Conservation (phyloP, 2,329 filamentous ascomycete species). For the Lasiodiplodia sp. region DNA sequence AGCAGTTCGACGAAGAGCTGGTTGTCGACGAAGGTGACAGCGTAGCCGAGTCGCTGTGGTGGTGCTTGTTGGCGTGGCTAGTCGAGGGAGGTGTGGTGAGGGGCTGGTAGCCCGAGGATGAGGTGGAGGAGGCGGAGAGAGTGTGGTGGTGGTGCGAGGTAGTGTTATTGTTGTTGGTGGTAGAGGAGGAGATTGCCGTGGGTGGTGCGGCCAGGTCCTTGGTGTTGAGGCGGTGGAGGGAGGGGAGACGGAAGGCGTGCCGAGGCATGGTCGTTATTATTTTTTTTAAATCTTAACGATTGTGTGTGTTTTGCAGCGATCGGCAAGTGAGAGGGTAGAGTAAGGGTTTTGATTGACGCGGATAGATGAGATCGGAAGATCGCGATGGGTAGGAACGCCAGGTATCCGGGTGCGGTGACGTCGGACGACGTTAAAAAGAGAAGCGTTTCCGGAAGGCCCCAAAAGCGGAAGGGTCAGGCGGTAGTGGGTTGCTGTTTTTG, state of each 20-base stretch:
- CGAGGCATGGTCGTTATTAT: slow-evolving; percentile 1
- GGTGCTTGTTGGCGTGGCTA: slow-evolving; percentile 39
- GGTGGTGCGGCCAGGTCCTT: slow-evolving; percentile 19
- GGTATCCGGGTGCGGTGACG: background rate
- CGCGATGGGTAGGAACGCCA: background rate
- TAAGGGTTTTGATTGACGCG: background rate
- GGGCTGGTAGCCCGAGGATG: slow-evolving; percentile 3
- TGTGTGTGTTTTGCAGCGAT: background rate
- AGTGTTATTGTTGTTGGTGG: background rate
- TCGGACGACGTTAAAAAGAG: background rate
- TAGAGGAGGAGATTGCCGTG: slow-evolving; percentile 2
- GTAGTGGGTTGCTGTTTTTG: background rate
- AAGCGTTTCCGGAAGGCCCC: background rate
- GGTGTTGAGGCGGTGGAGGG: slow-evolving; percentile 29
- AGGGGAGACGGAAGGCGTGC: slow-evolving; percentile 29
- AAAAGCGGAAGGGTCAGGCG: slow-evolving; percentile 11
- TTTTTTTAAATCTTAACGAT: background rate
- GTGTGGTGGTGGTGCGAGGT: background rate
- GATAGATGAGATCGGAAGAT: slow-evolving; percentile 1
- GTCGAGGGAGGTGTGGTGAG: slow-evolving; percentile 13
- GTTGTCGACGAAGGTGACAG: slow-evolving; percentile 10
- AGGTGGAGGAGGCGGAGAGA: background rate
- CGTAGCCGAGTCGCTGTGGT: slow-evolving; percentile 2
- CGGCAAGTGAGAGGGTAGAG: background rate
- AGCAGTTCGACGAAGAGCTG: slow-evolving; percentile 38